Base-by-base conservation (phyloP, 139 green algal genomes). In the Chlamydomonas urium region DNA sequence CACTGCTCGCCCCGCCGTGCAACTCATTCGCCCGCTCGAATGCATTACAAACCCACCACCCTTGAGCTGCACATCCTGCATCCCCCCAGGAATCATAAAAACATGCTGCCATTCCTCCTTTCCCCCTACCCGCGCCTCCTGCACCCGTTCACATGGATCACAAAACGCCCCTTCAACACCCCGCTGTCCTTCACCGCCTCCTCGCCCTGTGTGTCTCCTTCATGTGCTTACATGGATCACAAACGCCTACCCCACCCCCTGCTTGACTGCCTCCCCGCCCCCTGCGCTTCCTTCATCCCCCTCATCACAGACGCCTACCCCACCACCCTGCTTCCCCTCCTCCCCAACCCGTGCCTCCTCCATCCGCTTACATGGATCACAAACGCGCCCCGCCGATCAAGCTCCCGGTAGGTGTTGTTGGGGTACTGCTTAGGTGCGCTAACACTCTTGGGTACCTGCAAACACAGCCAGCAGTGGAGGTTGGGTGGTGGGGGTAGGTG, bases 341-440 rank as follows among this genome's bases (percentile, higher is more conserved):
- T 53, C 14, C 14, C 17, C 17, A n/a, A 17, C 42, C 42, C 42
- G 14, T 53, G 17, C 14, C 42, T 53, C 10, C 42, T 62, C 23
- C 53, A 62, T 17, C 8, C 5, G 57, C 65, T 38, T 19, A 69
- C 69, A 42, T 75, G 71, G 31, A 76, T 45, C 72, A 89, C 56
- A 75, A 92, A 93, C 1, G 85, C 80, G 3, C 87, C 89, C 1
- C 89, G 82, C 0, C 82, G 79, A 65, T 93, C 88, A 57, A 93
- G 75, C 62, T 81, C 58, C 10, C 72, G 38, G 36, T 71, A 74
- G 4, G 74, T 81, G 74, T 83, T 73, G 8, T 73, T 61, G 14
- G 35, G 48, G 29, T 75, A 62, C 48, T 69, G 47, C 35, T 74
- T 71, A 0, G 69, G 65, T 4, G 66, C 65, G 17, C 60, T 62